Conservation (phyloP, 345 rosid genomes). For the Barbarea vulgaris region DNA sequence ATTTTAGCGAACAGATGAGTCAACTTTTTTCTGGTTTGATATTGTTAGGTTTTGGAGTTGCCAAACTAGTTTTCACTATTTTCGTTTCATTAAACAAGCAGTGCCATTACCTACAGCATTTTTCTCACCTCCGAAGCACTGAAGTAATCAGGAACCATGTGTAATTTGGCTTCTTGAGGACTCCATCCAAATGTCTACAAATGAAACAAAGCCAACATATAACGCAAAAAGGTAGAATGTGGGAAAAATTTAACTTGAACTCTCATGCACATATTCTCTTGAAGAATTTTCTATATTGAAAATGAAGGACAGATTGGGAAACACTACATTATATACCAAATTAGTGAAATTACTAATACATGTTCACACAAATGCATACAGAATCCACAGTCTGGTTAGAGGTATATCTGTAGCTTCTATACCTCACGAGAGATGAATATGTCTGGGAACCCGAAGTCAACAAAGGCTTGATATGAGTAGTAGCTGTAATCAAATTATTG, state of each 20-base stretch:
- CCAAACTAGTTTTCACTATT: constrained; percentile 7
- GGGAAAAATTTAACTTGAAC: background rate
- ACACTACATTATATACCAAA: background rate
- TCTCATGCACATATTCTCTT: constrained; percentile 1
- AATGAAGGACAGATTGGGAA: background rate
- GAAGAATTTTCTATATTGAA: background rate
- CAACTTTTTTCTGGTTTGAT: constrained; percentile 12
- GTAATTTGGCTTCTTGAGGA: constrained; percentile 89
- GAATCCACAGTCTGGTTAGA: constrained; percentile 14
- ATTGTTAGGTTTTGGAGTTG: constrained; percentile 10
- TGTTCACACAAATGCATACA: background rate
- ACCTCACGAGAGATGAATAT: constrained; percentile 98
- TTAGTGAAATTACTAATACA: background rate
- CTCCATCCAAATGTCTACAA: constrained; percentile 90
- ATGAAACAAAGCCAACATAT: constrained; percentile 30
- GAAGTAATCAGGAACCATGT: constrained; percentile 91
- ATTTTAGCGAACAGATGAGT: background rate
- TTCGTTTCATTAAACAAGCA: constrained; percentile 17
- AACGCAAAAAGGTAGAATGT: background rate
- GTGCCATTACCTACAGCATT: constrained; percentile 21
- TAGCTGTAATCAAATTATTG: constrained; percentile 56
- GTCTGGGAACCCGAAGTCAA: constrained; percentile 86
- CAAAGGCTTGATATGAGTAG: constrained; percentile 79
- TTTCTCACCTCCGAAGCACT: constrained; percentile 76
- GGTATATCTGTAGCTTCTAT: constrained; percentile 20